Base-by-base conservation (phyloP, 768 basidiomycete genomes). In the Coprinellus micaceus region DNA sequence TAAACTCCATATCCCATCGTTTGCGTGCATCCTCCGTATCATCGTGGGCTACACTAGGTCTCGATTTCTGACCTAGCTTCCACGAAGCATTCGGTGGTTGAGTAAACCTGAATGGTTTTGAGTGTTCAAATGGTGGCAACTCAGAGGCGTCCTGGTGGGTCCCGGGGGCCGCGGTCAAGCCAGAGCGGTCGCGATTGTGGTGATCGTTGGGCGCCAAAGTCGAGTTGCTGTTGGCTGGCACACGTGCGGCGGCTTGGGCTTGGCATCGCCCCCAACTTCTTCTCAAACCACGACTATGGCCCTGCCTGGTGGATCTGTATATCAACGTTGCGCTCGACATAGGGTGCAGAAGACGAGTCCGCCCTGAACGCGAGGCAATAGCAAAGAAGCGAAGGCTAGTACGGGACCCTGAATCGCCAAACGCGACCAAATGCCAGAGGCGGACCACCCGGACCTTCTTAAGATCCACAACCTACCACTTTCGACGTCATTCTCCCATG, bases 1-100 rank as follows among this genome's bases (percentile, higher is more conserved):
- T 71, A 30, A 67, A 59, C 13, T 66, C 63, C 57, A 78, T 63
- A 60, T 77, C 71, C 71, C 75, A 82, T 33, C 70, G 72, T 64
- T 70, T 76, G 63, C 74, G 71, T n/a, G n/a, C n/a, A n/a, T n/a
- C n/a, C 11, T 40, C 47, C 12, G 52, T 52, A 53, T 69, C 70
- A 52, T 69, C 61, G 55, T 71, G 58, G 40, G 67, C 66, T 53
- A 73, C 69, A n/a, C n/a, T n/a, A 44, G 51, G 41, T 57, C 43
- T 39, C 62, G 51, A 55, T 60, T 77, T 75, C 39, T 77, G 70
- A 33, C 78, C 78, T 28, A 73, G 63, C 22, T 68, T 70, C 82
- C 80, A 82, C 19, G 52, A 54, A 21, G 76, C 74, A 62, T 73
- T 72, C 1, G 78, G 77, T 12, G 75, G 57, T 25, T 63, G 59